Base-by-base conservation (phyloP, 176 grass and related monocot genomes). In the Oryza officinalis region DNA sequence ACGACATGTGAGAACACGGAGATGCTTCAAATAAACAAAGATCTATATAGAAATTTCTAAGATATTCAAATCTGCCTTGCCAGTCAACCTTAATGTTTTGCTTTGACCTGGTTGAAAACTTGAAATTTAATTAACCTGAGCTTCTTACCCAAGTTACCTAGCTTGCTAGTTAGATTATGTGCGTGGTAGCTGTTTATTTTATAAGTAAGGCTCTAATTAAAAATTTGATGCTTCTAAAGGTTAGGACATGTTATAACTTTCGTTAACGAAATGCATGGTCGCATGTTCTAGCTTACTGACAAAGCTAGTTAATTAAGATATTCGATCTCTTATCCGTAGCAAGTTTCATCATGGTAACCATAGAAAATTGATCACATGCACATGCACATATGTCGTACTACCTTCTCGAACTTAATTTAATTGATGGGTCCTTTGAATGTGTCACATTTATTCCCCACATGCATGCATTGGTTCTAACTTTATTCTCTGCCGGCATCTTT, bases 1-100 rank as follows among this genome's bases (percentile, higher is more conserved):
- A 69, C 26, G 44, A 41, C 77, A 63, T 28, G 71, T 87, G 79
- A 49, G 78, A 82, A 82, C 85, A 8, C 71, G n/a, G 13, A 20
- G 71, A 87, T 76, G 9, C 72, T 27, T 18, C 52, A 57, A n/a
- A 32, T 40, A 14, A 4, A 8, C 7, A 0, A 35, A 60, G 59
- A 38, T 61, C 40, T 67, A n/a, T 12, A 6, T 63, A 46, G 64
- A 87, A 81, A 14, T 81, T 70, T 63, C 78, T 10, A 69, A 49
- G 72, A 76, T 61, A 76, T 76, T 61, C 64, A 63, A 70, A 59
- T 18, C 49, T 66, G 64, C 35, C 72, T 22, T 15, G 80, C 61
- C 40, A 13, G 70, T 87, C 85, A 81, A 76, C 13, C 37, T 20
- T 18, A 25, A 12, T 17, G 2, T 75, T 75, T 68, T 69, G n/a